Conservation (phyloP, 257 asterid genomes). For the Capsicum baccatum region DNA sequence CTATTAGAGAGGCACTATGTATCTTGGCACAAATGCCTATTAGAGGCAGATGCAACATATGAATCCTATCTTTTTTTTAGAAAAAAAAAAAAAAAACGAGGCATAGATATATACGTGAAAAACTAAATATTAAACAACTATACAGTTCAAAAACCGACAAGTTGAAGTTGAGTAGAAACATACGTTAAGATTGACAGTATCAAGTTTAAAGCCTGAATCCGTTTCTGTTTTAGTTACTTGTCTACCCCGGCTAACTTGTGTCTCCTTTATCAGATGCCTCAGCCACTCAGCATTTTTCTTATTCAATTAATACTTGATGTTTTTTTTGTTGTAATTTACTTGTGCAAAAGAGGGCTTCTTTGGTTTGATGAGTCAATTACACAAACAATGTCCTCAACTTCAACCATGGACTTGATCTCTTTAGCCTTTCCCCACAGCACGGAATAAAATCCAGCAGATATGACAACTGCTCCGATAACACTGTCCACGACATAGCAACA, state of each 20-base stretch:
- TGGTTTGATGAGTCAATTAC: slow-evolving; percentile 11
- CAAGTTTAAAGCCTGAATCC: background rate
- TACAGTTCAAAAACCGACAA: too few relatives aligned
- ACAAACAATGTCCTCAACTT: background rate
- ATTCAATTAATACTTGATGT: background rate
- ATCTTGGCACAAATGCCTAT: background rate
- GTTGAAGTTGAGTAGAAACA: background rate
- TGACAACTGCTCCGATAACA: slow-evolving; percentile 34
- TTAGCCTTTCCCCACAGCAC: slow-evolving; percentile 42
- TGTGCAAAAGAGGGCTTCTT: background rate
- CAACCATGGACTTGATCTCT: slow-evolving; percentile 23
- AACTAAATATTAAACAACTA: too few relatives aligned
- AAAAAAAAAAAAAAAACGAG: too few relatives aligned
- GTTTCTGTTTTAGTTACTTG: background rate
- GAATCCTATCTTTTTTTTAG: too few relatives aligned
- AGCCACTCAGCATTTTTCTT: background rate
- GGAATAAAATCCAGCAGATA: slow-evolving; percentile 37
- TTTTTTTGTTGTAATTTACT: background rate
- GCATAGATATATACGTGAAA: too few relatives aligned
- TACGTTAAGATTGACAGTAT: background rate
- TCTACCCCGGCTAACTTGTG: background rate
- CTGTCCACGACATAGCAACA: slow-evolving; percentile 22
- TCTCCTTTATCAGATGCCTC: background rate
- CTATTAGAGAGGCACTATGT: background rate
- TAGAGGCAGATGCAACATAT: background rate